phyloP scores from a whole-genome alignment of 495 filamentous ascomycete species.

The Talaromyces liani region DNA sequence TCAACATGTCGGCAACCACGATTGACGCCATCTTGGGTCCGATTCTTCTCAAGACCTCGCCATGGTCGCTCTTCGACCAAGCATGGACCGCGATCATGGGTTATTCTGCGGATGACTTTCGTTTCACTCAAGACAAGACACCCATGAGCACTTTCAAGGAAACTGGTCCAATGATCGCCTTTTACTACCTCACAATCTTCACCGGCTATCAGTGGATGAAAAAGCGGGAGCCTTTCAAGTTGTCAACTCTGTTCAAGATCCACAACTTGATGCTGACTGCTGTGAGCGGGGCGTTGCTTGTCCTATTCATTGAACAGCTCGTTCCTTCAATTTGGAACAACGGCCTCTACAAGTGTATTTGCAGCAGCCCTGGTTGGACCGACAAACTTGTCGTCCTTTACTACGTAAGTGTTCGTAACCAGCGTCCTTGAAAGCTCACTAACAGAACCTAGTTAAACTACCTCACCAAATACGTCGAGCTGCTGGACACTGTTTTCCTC shows the following conservation, averaged over 20 bases:
- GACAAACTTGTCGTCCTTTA: constrained; percentile 59
- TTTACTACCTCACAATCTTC: constrained; percentile 66
- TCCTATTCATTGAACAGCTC: constrained; percentile 67
- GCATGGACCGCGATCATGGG: constrained; percentile 57
- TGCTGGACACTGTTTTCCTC: constrained; percentile 64
- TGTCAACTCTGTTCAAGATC: constrained; percentile 63
- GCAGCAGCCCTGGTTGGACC: constrained; percentile 64
- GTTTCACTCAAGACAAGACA: constrained; percentile 50
- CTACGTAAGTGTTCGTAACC: constrained; percentile 46
- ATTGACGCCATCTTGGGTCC: not conserved
- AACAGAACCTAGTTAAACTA: constrained; percentile 52
- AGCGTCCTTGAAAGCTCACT: not conserved
- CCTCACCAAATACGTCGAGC: constrained; percentile 64
- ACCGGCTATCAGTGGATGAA: constrained; percentile 70
- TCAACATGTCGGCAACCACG: not conserved
- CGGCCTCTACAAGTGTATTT: constrained; percentile 68
- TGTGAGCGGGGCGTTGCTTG: constrained; percentile 59
- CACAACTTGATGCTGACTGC: constrained; percentile 76
- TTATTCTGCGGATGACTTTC: constrained; percentile 53
- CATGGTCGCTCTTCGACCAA: constrained; percentile 79
- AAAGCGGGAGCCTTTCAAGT: constrained; percentile 56
- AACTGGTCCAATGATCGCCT: constrained; percentile 46
- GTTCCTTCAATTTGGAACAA: constrained; percentile 58
- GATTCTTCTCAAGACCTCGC: constrained; percentile 5
- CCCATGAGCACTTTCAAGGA: constrained; percentile 53